phyloP scores from a whole-genome alignment of 768 basidiomycete genomes.

The Kondoa malvinella region DNA sequence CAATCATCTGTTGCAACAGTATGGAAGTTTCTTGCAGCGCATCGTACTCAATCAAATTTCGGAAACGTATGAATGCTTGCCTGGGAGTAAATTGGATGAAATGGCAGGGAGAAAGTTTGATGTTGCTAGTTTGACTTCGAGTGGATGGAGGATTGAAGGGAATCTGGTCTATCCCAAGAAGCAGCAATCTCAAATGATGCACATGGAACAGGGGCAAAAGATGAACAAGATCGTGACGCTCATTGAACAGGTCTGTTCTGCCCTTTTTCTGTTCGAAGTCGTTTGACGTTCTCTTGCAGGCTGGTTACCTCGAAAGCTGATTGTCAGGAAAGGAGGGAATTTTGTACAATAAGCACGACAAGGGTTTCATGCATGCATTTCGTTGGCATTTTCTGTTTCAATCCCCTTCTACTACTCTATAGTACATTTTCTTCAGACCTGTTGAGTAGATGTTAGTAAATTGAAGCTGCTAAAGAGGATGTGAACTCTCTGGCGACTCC shows the following conservation, averaged over 20 bases:
- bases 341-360: background rate
- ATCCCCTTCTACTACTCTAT: no score
- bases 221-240: background rate
- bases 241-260: background rate
- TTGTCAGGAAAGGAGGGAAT: background rate
- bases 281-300: background rate
- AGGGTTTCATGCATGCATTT: background rate
- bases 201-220: background rate
- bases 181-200: background rate
- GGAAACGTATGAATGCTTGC: background rate
- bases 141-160: background rate
- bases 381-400: no score
- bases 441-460: no score
- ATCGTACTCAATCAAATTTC: background rate
- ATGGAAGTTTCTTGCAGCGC: background rate
- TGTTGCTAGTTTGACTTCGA: background rate
- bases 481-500: constrained; percentile 13
- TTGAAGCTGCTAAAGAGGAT: no score
- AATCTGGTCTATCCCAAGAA: background rate
- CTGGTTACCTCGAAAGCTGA: background rate
- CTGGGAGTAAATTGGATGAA: background rate
- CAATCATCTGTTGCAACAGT: background rate
- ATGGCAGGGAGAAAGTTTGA: background rate
- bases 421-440: constrained; percentile 3
- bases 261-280: background rate